These are phyloP conservation scores for Rhizophora mangle DNA, from an alignment of 345 rosid species.

Conservation along the genomic window DNA sequence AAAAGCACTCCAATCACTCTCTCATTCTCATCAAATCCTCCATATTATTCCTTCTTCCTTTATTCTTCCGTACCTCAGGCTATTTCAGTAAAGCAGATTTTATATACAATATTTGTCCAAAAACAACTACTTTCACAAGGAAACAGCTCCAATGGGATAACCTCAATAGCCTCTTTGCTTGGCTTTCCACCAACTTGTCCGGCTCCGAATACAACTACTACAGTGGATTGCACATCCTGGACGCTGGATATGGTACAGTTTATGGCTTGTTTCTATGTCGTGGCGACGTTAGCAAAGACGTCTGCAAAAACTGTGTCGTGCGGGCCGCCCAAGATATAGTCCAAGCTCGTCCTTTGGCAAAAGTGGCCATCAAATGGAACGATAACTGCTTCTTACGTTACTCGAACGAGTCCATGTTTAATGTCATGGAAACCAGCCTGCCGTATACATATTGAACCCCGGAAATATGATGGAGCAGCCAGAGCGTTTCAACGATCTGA, in stretches of 20 bases:
- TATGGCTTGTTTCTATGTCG: conserved; percentile 19
- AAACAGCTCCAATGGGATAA: conserved; percentile 28
- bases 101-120: no score
- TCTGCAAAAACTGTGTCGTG: conserved; percentile 20
- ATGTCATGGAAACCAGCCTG: no score
- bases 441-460: no score
- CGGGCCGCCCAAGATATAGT: neutral
- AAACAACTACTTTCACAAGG: conserved; percentile 7
- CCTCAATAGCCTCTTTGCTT: conserved; percentile 13
- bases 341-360: conserved; percentile 21
- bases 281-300: neutral
- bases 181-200: neutral
- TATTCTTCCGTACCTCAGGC: no score
- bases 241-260: neutral
- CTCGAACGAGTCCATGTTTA: no score
- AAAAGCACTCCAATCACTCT: no score
- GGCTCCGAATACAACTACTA: neutral
- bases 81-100: no score
- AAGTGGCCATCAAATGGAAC: conserved; percentile 31
- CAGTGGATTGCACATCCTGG: neutral
- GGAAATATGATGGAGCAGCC: no score
- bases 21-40: no score
- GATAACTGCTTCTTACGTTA: conserved; percentile 37
- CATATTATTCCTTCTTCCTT: no score
- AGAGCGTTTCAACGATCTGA: no score